phyloP scores from a whole-genome alignment of 208 protist genomes.

The Leishmania mexicana region DNA sequence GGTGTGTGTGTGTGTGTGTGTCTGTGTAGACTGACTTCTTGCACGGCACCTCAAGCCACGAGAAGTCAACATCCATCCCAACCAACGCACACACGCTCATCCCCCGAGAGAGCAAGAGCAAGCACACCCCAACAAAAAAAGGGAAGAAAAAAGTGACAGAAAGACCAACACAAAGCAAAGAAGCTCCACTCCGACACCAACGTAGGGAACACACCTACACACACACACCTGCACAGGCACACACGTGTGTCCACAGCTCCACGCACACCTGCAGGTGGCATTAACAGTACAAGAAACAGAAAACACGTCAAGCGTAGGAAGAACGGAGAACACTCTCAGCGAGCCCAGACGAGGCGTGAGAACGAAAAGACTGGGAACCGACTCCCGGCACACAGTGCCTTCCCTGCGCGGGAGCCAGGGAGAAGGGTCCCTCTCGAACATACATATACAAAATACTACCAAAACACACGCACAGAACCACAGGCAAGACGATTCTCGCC shows the following conservation, averaged over 20 bases:
- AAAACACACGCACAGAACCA: neutral
- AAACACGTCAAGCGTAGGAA: neutral
- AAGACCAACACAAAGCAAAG: neutral
- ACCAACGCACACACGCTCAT: neutral
- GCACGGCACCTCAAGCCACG: neutral
- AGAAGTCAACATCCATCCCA: neutral
- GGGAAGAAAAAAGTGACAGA: neutral
- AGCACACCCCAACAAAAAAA: neutral
- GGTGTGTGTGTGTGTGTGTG: neutral
- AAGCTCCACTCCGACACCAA: neutral
- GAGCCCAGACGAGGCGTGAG: neutral
- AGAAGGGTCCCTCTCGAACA: neutral
- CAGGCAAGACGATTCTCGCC: neutral
- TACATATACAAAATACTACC: neutral
- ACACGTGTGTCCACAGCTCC: neutral
- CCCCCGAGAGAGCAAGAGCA: neutral
- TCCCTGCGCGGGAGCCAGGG: neutral
- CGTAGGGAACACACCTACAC: neutral
- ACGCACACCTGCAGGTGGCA: neutral
- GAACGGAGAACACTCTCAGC: slow-evolving; percentile 4
- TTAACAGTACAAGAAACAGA: neutral
- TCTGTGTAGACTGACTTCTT: neutral
- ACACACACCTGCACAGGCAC: neutral
- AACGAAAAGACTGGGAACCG: neutral
- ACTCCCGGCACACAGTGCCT: neutral